phyloP scores from a whole-genome alignment of 2,329 filamentous ascomycete species.

The Hymenoscyphus fraxineus region DNA sequence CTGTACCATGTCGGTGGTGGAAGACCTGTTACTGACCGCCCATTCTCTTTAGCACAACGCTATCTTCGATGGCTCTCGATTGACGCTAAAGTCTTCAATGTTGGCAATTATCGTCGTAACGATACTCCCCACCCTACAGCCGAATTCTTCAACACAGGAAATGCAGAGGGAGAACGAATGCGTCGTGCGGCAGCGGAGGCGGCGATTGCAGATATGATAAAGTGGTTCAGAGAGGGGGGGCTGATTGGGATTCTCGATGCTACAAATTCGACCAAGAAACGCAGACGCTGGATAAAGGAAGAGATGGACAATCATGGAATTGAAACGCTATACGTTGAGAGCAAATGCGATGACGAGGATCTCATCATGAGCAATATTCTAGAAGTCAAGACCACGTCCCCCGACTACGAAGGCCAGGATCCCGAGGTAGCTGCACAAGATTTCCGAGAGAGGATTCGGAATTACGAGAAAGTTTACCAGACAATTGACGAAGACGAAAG shows the following conservation, averaged over 20 bases:
- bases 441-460: slow-evolving; percentile 89
- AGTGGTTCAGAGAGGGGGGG: slow-evolving; percentile 80
- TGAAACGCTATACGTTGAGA: slow-evolving; percentile 93
- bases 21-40: slow-evolving; percentile 11
- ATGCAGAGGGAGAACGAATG: slow-evolving; percentile 84
- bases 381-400: slow-evolving; percentile 94
- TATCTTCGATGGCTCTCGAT: slow-evolving; percentile 98
- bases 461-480: slow-evolving; percentile 96
- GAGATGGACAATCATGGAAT: slow-evolving; percentile 70
- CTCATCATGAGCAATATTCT: slow-evolving; percentile 98
- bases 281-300: slow-evolving; percentile 87
- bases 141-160: slow-evolving; percentile 91
- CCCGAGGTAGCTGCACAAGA: slow-evolving; percentile 86
- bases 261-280: slow-evolving; percentile 89
- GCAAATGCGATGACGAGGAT: slow-evolving; percentile 92
- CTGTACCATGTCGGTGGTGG: slow-evolving; percentile 8
- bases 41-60: slow-evolving; percentile 64
- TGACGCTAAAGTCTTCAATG: slow-evolving; percentile 91
- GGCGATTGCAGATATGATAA: slow-evolving; percentile 87
- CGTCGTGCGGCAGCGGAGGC: slow-evolving; percentile 86
- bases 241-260: slow-evolving; percentile 93
- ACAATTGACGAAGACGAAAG: slow-evolving; percentile 87
- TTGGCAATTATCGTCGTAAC: slow-evolving; percentile 89
- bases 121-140: slow-evolving; percentile 87
- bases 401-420: slow-evolving; percentile 91